These are phyloP conservation scores for Daedaleopsis nitida DNA, from an alignment of 768 basidiomycete species.

Conservation along the genomic window DNA sequence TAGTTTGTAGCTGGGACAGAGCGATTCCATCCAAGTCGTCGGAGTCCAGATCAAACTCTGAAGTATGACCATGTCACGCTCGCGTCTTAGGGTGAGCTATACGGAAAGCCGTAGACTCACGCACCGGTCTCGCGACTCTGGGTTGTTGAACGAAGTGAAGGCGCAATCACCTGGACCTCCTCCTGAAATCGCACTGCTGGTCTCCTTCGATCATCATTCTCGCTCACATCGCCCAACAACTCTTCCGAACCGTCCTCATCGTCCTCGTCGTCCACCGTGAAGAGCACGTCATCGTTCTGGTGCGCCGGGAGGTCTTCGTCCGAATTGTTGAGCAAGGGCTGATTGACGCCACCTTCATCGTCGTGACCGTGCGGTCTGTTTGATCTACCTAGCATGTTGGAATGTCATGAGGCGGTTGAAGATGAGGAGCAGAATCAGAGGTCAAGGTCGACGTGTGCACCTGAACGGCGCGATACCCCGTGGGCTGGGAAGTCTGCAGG, in stretches of 20 bases:
- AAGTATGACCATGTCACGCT: conserved; percentile 2
- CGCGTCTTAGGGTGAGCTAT: neutral
- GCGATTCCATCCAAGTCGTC: conserved; percentile 72
- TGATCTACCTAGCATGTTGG: conserved; percentile 28
- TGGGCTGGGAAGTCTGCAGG: neutral
- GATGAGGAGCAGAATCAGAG: neutral
- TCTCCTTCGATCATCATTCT: conserved; percentile 25
- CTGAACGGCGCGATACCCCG: no score
- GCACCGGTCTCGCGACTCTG: conserved; percentile 81
- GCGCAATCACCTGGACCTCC: conserved; percentile 67
- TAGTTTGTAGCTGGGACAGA: conserved; percentile 34
- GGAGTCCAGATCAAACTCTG: conserved; percentile 83
- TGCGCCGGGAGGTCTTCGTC: conserved; percentile 42
- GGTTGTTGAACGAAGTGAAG: conserved; percentile 68
- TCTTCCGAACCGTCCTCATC: conserved; percentile 50
- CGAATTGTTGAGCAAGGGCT: conserved; percentile 58
- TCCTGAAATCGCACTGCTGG: conserved; percentile 64
- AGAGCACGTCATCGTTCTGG: conserved; percentile 42
- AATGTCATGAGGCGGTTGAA: conserved; percentile 5
- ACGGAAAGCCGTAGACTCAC: conserved; percentile 37
- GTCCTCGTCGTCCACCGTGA: conserved; percentile 51
- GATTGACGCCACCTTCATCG: conserved; percentile 45
- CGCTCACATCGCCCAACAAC: conserved; percentile 26
- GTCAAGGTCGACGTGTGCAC: neutral
- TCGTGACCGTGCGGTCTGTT: conserved; percentile 20